Percentiles rank a stretch among this genome's conserved stretches.
Conservation (phyloP, 169 alveolate genomes). For the Cyclospora cayetanensis region DNA sequence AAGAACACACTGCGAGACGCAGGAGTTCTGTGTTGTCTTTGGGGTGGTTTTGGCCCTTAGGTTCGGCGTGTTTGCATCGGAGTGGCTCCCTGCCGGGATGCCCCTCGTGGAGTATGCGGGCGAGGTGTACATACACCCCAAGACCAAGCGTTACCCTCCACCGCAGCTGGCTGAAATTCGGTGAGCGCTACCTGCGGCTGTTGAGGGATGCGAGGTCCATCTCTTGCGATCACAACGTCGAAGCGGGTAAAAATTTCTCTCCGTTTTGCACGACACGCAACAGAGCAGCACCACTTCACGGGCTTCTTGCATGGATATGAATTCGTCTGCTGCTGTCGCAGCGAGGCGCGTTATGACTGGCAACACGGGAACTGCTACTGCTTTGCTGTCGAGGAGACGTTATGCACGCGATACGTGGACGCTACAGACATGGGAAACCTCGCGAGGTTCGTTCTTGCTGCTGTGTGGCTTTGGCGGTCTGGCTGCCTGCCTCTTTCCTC, state of each 20-base stretch:
- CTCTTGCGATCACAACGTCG: too few species aligned
- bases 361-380: slow-evolving; percentile 59
- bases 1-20: too few species aligned
- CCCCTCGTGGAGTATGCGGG: slow-evolving; percentile 41
- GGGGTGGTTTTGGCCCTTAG: neutral
- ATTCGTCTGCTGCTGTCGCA: neutral
- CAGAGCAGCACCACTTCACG: neutral
- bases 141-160: neutral
- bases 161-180: neutral
- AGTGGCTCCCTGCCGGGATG: slow-evolving; percentile 16
- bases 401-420: slow-evolving; percentile 4
- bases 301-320: neutral
- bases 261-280: neutral
- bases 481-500: neutral
- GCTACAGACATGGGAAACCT: slow-evolving; percentile 59
- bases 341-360: slow-evolving; percentile 60
- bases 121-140: neutral
- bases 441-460: slow-evolving; percentile 17
- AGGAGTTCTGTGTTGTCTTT: too few species aligned
- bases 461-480: neutral
- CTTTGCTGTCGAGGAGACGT: neutral
- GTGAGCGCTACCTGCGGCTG: neutral
- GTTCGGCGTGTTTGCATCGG: slow-evolving; percentile 42
- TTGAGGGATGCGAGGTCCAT: too few species aligned
- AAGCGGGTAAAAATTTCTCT: too few species aligned